Base-by-base conservation (phyloP, 2,329 filamentous ascomycete species). In the Sporothrix pallida region DNA sequence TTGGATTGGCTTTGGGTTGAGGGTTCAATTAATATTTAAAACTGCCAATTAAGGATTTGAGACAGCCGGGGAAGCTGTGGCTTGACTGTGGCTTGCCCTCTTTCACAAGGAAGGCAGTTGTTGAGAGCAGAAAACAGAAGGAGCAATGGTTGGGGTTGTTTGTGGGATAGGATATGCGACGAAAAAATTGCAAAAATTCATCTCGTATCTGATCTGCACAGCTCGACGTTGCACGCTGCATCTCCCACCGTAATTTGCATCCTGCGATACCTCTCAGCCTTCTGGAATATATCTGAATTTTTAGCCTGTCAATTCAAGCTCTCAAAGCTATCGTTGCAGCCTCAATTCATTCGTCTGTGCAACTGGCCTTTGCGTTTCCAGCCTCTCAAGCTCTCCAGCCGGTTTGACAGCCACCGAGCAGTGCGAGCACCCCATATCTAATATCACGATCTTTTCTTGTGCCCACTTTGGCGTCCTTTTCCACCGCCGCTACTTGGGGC, bases 401-500 rank as follows among this genome's bases (percentile, higher is more conserved):
- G 20, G 10, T 44, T 72, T 42, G 42, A 42, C 48, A 68, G 63
- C 26, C 60, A 44, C 58, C 23, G 37, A n/a, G 13, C n/a, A n/a
- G 31, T 37, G 31, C 31, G 4, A 37, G 31, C 31, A 37, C 71
- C 37, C 52, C 60, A 65, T 70, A 54, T 17, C 31, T 71, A 60
- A 71, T 73, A 67, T 70, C 68, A 73, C 50, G 70, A 72, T 72
- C 60, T 65, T 46, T 72, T 62, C n/a, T 10, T 10, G 58, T 15
- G 37, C 20, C 69, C 54, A 62, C 69, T 62, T 62, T 70, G 50
- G 68, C 68, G 68, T 70, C 68, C n/a, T 31, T 70, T 63, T 72
- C 17, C 60, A 56, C 71, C 60, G 44, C 71, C 44, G 58, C 70
- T 58, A 58, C 9, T 67, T 54, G 17, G n/a, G 17, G 56, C 69